Evolutionary conservation across 352 stramenopile species (phyloP).

Genomic region (Pythium phragmitis): DNA sequence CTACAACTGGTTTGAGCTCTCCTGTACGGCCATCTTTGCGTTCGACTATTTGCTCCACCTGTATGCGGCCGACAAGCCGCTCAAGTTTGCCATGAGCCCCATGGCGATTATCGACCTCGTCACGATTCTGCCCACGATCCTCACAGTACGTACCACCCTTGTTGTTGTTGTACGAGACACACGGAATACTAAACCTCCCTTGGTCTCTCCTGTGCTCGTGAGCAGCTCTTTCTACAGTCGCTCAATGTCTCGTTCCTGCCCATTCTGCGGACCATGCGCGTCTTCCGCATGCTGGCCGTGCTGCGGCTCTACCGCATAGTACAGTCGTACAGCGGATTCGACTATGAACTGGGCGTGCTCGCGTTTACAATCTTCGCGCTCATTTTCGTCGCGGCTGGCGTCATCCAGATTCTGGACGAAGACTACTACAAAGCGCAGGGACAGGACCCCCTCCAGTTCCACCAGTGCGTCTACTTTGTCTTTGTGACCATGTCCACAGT

Average conservation of each 20-base stretch:
- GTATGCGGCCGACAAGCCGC: constrained; percentile 38
- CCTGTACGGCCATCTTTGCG: constrained; percentile 43
- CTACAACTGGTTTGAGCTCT: constrained; percentile 40
- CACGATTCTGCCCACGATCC: constrained; percentile 50
- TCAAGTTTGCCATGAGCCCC: constrained; percentile 45
- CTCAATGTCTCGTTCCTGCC: constrained; percentile 40
- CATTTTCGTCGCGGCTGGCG: constrained; percentile 54
- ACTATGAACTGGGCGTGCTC: constrained; percentile 62
- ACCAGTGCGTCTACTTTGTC: constrained; percentile 67
- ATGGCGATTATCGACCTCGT: constrained; percentile 58
- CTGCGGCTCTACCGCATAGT: constrained; percentile 59
- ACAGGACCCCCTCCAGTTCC: constrained; percentile 40
- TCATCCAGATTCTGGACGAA: constrained; percentile 61
- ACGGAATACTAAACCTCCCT: background rate
- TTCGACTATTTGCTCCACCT: constrained; percentile 54
- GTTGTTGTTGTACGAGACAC: background rate
- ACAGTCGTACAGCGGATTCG: constrained; percentile 50
- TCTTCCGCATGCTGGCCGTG: constrained; percentile 59
- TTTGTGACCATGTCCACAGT: constrained; percentile 68
- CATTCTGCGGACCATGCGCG: constrained; percentile 47
- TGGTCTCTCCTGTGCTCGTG: background rate
- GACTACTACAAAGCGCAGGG: constrained; percentile 44
- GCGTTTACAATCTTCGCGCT: constrained; percentile 55
- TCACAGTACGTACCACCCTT: constrained; percentile 29
- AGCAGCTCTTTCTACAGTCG: constrained; percentile 38